Base-by-base conservation (phyloP, 805 yeast species). In the Teunomyces tritomae region DNA sequence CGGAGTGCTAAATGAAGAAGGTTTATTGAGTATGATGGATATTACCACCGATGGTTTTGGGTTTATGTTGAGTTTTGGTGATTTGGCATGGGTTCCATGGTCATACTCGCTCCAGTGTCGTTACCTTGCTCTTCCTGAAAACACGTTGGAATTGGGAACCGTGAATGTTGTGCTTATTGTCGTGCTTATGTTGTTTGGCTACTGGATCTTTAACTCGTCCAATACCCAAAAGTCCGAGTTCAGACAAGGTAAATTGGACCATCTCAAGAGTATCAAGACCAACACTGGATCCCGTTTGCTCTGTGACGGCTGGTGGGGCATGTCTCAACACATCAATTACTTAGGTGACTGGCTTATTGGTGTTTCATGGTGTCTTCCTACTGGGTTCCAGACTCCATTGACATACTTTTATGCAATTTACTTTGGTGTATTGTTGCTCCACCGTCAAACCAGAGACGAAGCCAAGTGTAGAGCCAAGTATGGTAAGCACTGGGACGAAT, bases 11-110 rank as follows among this genome's bases (percentile, higher is more conserved):
- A 89, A 90, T 64, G 98, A 94, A 65, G 88, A 83, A 59, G 97
- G 97, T 5, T 79, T 84, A 9, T 72, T 94, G 49, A 83, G 94
- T 5, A 94, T 94, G 97, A 92, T 94, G 79, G 99, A 94, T 65
- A 83, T 91, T 43, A 87, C 95, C 5, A 88, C 96, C 8, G 99
- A 94, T 69, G 99, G 99, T 0, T 89, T 94, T 64, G 99, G 99
- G 1, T 91, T 85, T 69, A 94, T 94, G 99, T 74, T 94, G 45
- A 83, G 90, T 3, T 91, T 92, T 71, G 99, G 99, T 27, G 99
- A 94, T 63, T 76, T 94, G 58, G 83, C 94, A 2, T 78, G 94
- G 73, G 89, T 94, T 17, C 99, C 99, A 28, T 92, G 92, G 74
- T 79, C 96, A 1, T 94, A 94, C 65, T 78, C 90, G 8, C 64